Evolutionary conservation across 2,329 filamentous ascomycete genomes (phyloP).

Genomic region (Phaeophleospora eucalypticola): DNA sequence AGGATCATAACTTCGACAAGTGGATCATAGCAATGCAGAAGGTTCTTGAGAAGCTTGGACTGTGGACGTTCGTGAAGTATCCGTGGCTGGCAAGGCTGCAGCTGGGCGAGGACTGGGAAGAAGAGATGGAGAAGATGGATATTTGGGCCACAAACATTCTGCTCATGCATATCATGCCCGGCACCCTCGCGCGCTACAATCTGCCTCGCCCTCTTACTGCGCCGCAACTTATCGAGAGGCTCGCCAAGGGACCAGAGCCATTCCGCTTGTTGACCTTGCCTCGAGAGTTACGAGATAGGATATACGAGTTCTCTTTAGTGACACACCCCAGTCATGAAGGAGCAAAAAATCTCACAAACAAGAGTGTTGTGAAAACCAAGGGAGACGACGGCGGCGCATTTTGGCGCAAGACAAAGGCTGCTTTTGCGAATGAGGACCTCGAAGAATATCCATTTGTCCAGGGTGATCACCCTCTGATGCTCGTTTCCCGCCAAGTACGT

Average conservation of each 20-base stretch:
- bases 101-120: neutral
- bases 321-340: no score
- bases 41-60: neutral
- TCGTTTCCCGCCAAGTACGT: neutral
- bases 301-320: neutral
- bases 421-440: no score
- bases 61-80: neutral
- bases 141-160: constrained; percentile 1
- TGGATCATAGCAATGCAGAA: neutral
- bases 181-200: neutral
- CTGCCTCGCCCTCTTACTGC: neutral
- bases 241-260: constrained; percentile 2
- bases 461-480: neutral
- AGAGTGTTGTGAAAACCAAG: neutral
- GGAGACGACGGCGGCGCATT: neutral
- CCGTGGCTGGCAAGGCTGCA: neutral
- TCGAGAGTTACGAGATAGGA: constrained; percentile 1
- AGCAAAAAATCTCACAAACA: neutral
- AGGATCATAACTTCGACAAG: neutral
- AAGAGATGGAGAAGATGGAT: constrained; percentile 1
- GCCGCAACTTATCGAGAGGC: neutral
- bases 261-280: constrained; percentile 9
- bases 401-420: no score
- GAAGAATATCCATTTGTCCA: no score
- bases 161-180: neutral